Evolutionary conservation across 257 asterid species (phyloP).

Genomic region (Agastache rugosa): DNA sequence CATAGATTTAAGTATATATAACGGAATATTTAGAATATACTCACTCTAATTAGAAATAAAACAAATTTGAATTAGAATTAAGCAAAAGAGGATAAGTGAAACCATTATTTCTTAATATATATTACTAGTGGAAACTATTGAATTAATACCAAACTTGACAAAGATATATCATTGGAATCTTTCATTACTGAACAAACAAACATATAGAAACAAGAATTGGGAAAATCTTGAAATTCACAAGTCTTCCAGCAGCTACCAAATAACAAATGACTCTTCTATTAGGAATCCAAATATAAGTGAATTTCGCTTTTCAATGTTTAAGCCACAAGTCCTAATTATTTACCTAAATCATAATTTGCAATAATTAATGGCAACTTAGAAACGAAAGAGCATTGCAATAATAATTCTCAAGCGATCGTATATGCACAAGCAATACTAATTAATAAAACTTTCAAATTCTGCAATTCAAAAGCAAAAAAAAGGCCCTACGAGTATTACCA

Average conservation of each 20-base stretch:
- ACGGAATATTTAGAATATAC: too few species aligned
- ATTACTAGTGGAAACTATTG: background rate
- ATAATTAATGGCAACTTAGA: background rate
- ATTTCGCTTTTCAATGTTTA: too few species aligned
- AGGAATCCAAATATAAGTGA: background rate
- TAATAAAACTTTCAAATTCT: background rate
- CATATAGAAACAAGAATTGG: background rate
- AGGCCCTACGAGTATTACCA: conserved; percentile 25
- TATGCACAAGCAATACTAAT: background rate
- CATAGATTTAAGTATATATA: too few species aligned
- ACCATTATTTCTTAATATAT: too few species aligned
- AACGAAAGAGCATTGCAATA: background rate
- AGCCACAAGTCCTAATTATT: too few species aligned
- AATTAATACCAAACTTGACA: background rate
- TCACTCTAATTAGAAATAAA: too few species aligned
- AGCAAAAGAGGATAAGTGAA: too few species aligned
- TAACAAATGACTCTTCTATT: background rate
- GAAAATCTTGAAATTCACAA: background rate
- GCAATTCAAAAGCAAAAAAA: background rate
- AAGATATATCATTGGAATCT: background rate
- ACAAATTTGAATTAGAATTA: too few species aligned
- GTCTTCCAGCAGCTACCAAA: too few species aligned
- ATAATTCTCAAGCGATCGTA: background rate
- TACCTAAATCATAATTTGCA: background rate
- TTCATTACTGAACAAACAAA: background rate